phyloP scores from a whole-genome alignment of 2,329 filamentous ascomycete species.

The Westerdykella sp. region DNA sequence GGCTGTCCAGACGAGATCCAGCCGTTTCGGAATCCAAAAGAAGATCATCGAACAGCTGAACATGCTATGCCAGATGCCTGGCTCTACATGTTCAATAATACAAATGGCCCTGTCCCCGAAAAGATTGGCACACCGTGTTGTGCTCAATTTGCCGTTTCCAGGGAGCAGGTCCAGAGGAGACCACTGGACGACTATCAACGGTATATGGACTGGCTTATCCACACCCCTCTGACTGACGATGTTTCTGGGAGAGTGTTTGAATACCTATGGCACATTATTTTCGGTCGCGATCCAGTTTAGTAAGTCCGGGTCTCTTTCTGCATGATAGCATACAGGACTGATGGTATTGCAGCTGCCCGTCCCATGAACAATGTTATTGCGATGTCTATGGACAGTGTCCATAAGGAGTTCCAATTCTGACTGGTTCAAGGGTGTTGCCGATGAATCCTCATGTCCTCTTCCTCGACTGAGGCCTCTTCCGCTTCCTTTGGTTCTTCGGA shows the following conservation, averaged over 20 bases:
- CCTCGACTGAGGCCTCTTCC: no score
- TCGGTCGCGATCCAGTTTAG: slow-evolving; percentile 11
- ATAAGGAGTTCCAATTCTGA: no score
- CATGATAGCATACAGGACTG: not conserved
- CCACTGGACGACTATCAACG: slow-evolving; percentile 23
- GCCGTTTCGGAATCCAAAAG: slow-evolving; percentile 22
- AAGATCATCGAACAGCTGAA: slow-evolving; percentile 9
- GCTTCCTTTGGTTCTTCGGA: no score
- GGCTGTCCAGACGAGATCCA: slow-evolving; percentile 39
- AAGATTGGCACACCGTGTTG: slow-evolving; percentile 9
- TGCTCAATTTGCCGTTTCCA: slow-evolving; percentile 27
- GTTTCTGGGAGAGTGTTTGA: slow-evolving; percentile 16
- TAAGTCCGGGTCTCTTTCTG: slow-evolving; percentile 2
- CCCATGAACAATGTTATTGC: slow-evolving; percentile 15
- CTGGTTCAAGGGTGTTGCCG: no score
- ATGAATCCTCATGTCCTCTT: no score
- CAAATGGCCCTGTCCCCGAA: slow-evolving; percentile 9
- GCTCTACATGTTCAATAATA: slow-evolving; percentile 11
- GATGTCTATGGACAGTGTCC: slow-evolving; percentile 15
- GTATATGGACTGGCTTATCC: slow-evolving; percentile 12
- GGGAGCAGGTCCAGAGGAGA: slow-evolving; percentile 16
- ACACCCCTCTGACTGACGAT: slow-evolving; percentile 11
- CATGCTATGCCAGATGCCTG: slow-evolving; percentile 14
- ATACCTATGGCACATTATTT: slow-evolving; percentile 18
- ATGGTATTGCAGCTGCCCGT: slow-evolving; percentile 13